A percentile compares a stretch with the other conserved stretches of the same genome.
Evolutionary conservation across 768 basidiomycete species (phyloP).

Genomic region (Tubosaeta sp.): DNA sequence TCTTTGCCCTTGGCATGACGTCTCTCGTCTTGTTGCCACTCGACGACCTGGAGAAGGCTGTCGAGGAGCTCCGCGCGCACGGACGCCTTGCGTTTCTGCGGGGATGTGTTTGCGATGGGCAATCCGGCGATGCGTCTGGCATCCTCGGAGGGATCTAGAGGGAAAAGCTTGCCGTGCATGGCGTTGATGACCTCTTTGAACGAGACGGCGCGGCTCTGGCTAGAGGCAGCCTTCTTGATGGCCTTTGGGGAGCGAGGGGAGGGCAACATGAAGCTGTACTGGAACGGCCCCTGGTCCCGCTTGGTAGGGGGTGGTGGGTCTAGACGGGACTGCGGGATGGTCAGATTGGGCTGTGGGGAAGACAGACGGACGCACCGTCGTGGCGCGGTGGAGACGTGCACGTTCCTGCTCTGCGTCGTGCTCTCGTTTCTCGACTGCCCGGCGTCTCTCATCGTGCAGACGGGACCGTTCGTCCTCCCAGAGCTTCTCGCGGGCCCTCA

Average conservation of each 20-base stretch:
- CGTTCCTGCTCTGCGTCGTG: constrained; percentile 28
- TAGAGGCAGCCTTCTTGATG: constrained; percentile 9
- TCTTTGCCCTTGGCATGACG: constrained; percentile 38
- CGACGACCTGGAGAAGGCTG: constrained; percentile 39
- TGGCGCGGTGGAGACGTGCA: constrained; percentile 17
- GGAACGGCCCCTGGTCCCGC: constrained; percentile 27
- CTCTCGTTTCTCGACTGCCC: constrained; percentile 33
- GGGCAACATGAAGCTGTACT: constrained; percentile 32
- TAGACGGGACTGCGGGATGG: constrained; percentile 13
- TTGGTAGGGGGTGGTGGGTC: constrained; percentile 5
- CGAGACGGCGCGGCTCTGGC: constrained; percentile 37
- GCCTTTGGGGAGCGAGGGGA: constrained; percentile 17
- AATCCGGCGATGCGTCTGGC: constrained; percentile 27
- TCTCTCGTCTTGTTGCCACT: constrained; percentile 39
- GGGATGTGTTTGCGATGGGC: constrained; percentile 10
- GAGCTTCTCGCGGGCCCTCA: constrained; percentile 42
- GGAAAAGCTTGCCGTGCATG: constrained; percentile 60
- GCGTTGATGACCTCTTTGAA: constrained; percentile 54
- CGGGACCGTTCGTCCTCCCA: constrained; percentile 47
- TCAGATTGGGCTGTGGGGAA: background rate
- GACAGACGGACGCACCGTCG: constrained; percentile 16
- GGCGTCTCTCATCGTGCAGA: constrained; percentile 36
- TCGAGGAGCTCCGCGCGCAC: constrained; percentile 38
- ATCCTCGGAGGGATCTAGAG: constrained; percentile 33
- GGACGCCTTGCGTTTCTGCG: constrained; percentile 19